A percentile compares a stretch with the other conserved stretches of the same genome.
Conservation (phyloP, 1,284 basidiomycete genomes). For the Wallemia hederae region DNA sequence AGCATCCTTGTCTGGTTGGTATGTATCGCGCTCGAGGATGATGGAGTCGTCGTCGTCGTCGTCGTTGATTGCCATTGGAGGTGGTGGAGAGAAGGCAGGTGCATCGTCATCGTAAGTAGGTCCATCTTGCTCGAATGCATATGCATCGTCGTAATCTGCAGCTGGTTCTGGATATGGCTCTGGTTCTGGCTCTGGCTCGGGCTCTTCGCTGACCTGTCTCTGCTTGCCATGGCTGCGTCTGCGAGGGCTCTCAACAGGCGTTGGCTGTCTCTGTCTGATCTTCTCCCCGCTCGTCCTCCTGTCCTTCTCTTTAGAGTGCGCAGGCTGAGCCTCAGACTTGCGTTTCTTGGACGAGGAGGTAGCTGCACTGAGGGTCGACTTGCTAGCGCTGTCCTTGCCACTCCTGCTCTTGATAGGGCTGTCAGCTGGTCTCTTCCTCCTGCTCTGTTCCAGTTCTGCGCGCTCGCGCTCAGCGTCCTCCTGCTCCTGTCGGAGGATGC, state of each 20-base stretch:
- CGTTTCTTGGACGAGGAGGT: slow-evolving; percentile 5
- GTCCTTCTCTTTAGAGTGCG: slow-evolving; percentile 1
- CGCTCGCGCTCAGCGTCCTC: slow-evolving; percentile 2
- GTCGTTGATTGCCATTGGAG: slow-evolving; percentile 1
- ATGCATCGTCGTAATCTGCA: slow-evolving; percentile 9
- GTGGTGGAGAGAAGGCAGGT: not conserved
- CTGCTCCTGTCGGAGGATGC: slow-evolving; percentile 1
- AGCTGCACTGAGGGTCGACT: slow-evolving; percentile 17
- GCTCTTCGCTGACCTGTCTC: slow-evolving; percentile 7
- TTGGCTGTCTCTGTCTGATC: not conserved
- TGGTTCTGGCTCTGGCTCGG: slow-evolving; percentile 2
- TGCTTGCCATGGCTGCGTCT: slow-evolving; percentile 2
- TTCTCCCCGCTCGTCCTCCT: not conserved
- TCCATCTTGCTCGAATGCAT: slow-evolving; percentile 23
- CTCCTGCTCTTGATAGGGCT: slow-evolving; percentile 6
- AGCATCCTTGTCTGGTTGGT: not conserved
- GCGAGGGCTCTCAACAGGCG: slow-evolving; percentile 6
- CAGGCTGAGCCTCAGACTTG: not conserved
- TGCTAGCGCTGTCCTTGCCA: slow-evolving; percentile 12
- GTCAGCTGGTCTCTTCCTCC: not conserved
- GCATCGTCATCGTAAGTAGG: too few species aligned
- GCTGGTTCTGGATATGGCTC: too few species aligned
- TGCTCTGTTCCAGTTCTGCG: slow-evolving; percentile 2
- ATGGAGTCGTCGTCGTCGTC: not conserved
- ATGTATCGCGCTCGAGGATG: slow-evolving; percentile 1